phyloP scores from a whole-genome alignment of 371 early-diverging fungal genomes.

The Mucor velutinosus region DNA sequence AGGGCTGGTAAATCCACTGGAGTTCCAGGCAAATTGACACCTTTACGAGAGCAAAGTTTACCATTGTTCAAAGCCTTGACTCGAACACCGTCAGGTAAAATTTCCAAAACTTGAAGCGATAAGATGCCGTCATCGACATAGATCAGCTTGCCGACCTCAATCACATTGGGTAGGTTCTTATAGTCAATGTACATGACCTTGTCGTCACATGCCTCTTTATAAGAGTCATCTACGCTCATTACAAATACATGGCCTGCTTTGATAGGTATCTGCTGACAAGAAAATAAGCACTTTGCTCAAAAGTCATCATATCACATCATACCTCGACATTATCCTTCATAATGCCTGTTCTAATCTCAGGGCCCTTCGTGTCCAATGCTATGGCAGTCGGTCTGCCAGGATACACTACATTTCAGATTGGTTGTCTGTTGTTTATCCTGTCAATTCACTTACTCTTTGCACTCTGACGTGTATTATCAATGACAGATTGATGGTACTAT shows the following conservation, averaged over 20 bases:
- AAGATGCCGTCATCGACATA: slow-evolving; percentile 88
- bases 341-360: slow-evolving; percentile 82
- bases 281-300: background rate
- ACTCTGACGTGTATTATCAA: slow-evolving; percentile 74
- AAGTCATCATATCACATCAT: background rate
- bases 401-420: slow-evolving; percentile 29
- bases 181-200: slow-evolving; percentile 86
- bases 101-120: slow-evolving; percentile 52
- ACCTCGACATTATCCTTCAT: slow-evolving; percentile 67
- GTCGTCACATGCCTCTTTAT: slow-evolving; percentile 66
- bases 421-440: background rate
- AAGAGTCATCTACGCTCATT: slow-evolving; percentile 77
- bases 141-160: slow-evolving; percentile 79
- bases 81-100: slow-evolving; percentile 56
- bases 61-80: slow-evolving; percentile 70
- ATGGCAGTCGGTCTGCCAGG: slow-evolving; percentile 80
- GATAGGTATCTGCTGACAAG: slow-evolving; percentile 43
- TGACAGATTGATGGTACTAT: slow-evolving; percentile 86
- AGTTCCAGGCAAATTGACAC: slow-evolving; percentile 87
- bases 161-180: slow-evolving; percentile 81
- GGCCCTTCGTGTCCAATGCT: slow-evolving; percentile 87
- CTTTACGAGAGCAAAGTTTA: slow-evolving; percentile 78
- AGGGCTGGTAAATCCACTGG: slow-evolving; percentile 90
- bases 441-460: slow-evolving; percentile 32
- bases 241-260: slow-evolving; percentile 77